Evolutionary conservation across 805 yeast genomes (phyloP).

Genomic region (Schwanniomyces vanrijiae): DNA sequence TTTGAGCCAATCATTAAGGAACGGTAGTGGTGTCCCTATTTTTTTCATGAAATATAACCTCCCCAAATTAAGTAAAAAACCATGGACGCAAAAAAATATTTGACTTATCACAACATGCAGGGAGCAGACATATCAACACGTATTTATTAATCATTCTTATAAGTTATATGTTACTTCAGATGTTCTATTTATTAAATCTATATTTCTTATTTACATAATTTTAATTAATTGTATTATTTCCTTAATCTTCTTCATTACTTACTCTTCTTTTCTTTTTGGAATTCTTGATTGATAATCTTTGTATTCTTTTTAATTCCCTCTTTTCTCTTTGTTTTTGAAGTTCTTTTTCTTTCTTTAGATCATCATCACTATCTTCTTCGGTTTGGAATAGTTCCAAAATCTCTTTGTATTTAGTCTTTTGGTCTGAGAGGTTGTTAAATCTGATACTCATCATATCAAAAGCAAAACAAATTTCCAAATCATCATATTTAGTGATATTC

Average conservation of each 20-base stretch:
- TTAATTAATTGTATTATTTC: not conserved
- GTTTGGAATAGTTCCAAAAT: constrained; percentile 26
- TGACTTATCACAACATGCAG: not conserved
- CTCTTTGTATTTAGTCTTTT: constrained; percentile 21
- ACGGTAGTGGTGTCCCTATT: constrained; percentile 13
- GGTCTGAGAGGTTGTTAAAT: constrained; percentile 25
- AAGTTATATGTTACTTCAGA: too few relatives aligned
- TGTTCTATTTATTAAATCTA: too few relatives aligned
- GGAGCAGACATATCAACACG: too few relatives aligned
- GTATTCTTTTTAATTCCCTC: constrained; percentile 34
- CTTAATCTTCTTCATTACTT: constrained; percentile 12
- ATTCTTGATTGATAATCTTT: constrained; percentile 22
- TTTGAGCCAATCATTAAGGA: constrained; percentile 27
- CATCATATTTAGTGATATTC: constrained; percentile 18
- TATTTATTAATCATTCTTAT: too few relatives aligned
- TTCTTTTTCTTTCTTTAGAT: constrained; percentile 21
- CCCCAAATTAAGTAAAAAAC: too few relatives aligned
- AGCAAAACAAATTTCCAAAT: constrained; percentile 40
- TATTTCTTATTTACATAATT: constrained; percentile 2
- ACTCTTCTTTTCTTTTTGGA: constrained; percentile 19
- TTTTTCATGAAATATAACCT: not conserved
- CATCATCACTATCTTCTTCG: constrained; percentile 19
- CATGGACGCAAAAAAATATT: not conserved
- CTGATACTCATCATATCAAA: constrained; percentile 39
- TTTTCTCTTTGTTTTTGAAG: constrained; percentile 27